These are phyloP conservation scores for Xylaria intraflava DNA, from an alignment of 495 filamentous ascomycete species.

Conservation along the genomic window DNA sequence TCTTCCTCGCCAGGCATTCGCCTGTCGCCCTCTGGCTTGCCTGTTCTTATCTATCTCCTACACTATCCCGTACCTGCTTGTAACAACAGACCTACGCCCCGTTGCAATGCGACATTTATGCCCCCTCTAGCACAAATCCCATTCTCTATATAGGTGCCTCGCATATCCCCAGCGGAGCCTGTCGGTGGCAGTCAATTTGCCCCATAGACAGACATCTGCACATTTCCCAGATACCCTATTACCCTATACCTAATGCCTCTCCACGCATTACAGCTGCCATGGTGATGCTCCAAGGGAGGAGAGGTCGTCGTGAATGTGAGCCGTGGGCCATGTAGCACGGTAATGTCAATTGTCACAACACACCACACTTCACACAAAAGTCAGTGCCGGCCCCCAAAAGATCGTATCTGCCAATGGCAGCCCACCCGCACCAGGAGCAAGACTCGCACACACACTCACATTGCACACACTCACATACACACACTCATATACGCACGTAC, in stretches of 20 bases:
- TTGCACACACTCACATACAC: not conserved
- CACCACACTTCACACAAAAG: not conserved
- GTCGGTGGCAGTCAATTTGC: not conserved
- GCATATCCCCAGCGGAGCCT: not conserved
- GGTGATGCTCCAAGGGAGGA: too few species aligned
- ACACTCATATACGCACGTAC: too few species aligned
- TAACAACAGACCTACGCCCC: not conserved
- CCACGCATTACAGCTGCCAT: too few species aligned
- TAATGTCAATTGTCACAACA: too few species aligned
- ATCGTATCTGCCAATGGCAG: not conserved
- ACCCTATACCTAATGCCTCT: too few species aligned
- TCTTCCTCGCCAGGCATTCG: too few species aligned
- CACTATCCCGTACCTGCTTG: too few species aligned
- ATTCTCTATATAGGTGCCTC: not conserved
- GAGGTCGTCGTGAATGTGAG: too few species aligned
- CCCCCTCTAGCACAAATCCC: not conserved
- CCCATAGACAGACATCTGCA: not conserved
- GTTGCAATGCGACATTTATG: slow-evolving; percentile 3
- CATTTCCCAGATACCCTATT: too few species aligned
- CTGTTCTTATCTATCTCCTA: slow-evolving; percentile 3
- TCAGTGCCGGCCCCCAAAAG: not conserved
- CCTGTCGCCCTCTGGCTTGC: slow-evolving; percentile 4
- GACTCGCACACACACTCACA: not conserved
- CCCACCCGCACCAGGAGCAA: not conserved
- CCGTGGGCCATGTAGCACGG: too few species aligned